Conservation (phyloP, 768 basidiomycete genomes). For the Agaricus sinodeliciosus region DNA sequence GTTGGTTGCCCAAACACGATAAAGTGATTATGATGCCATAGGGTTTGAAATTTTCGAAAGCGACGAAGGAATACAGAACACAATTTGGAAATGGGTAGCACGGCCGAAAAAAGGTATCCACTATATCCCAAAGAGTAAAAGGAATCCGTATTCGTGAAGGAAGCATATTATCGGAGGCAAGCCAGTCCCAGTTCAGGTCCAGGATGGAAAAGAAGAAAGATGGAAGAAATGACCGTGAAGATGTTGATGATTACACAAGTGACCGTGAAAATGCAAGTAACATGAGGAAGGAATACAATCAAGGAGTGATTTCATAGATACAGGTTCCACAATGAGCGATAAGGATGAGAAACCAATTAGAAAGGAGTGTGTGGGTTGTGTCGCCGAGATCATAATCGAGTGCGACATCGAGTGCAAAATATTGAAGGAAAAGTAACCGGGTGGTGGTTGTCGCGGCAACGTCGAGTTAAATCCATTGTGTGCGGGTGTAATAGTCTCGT, state of each 20-base stretch:
- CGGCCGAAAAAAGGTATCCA: neutral
- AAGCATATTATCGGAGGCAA: neutral
- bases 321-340: neutral
- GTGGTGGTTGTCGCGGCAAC: neutral
- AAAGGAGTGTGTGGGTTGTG: neutral
- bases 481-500: neutral
- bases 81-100: neutral
- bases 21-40: neutral
- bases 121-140: neutral
- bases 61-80: neutral
- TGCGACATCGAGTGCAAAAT: neutral
- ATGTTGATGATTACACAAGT: neutral
- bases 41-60: neutral
- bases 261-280: slow-evolving; percentile 1
- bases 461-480: neutral
- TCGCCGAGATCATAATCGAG: neutral
- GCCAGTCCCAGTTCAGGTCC: neutral
- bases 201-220: neutral
- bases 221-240: neutral
- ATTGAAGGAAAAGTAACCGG: neutral
- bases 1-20: no score
- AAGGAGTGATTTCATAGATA: slow-evolving; percentile 4
- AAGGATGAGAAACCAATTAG: neutral
- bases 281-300: slow-evolving; percentile 1
- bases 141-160: neutral